Conservation (phyloP, 2,329 filamentous ascomycete genomes). For the Helotiales sp. region DNA sequence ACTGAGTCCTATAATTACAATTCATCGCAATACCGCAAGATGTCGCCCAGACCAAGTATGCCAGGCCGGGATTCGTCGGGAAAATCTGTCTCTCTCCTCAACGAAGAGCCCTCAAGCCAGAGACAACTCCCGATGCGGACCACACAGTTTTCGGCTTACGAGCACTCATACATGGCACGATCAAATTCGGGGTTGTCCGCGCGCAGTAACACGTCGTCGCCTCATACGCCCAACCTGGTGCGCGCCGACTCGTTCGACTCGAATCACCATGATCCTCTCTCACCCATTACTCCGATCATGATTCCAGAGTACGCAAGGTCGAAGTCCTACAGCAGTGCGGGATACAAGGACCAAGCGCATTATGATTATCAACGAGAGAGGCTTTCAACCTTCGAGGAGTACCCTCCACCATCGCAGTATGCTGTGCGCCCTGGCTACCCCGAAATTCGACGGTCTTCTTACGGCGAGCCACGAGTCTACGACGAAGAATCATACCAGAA, state of each 20-base stretch:
- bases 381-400: slow-evolving; percentile 14
- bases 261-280: slow-evolving; percentile 53
- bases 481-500: slow-evolving; percentile 26
- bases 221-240: slow-evolving; percentile 50
- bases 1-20: neutral
- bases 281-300: slow-evolving; percentile 54
- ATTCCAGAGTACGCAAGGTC: slow-evolving; percentile 43
- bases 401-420: slow-evolving; percentile 12
- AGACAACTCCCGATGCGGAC: slow-evolving; percentile 19
- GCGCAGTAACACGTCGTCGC: slow-evolving; percentile 34
- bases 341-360: slow-evolving; percentile 41
- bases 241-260: slow-evolving; percentile 64
- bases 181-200: slow-evolving; percentile 40
- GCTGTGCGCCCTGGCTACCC: slow-evolving; percentile 8
- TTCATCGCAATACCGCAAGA: slow-evolving; percentile 3
- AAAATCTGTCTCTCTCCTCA: slow-evolving; percentile 59
- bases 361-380: slow-evolving; percentile 32
- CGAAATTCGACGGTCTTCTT: slow-evolving; percentile 13
- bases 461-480: slow-evolving; percentile 22
- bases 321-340: slow-evolving; percentile 23
- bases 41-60: slow-evolving; percentile 42
- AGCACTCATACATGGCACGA: slow-evolving; percentile 19
- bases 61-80: slow-evolving; percentile 56
- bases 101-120: slow-evolving; percentile 48
- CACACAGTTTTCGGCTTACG: slow-evolving; percentile 8